Evolutionary conservation across 345 rosid species (phyloP).

Genomic region (Camelina laxa): DNA sequence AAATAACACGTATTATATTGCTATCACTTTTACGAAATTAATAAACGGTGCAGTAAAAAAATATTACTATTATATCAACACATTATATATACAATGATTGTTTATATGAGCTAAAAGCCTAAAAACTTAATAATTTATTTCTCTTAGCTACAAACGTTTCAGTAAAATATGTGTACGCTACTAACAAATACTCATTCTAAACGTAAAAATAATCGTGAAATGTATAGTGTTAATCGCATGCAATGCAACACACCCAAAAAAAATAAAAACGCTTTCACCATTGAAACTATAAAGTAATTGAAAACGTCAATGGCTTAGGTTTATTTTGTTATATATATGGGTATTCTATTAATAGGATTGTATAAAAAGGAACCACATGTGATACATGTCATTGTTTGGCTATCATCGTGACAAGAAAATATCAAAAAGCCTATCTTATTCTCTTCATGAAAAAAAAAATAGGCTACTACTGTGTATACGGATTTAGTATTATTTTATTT

Average conservation of each 20-base stretch:
- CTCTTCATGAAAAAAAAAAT: background rate
- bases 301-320: slow-evolving; percentile 33
- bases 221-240: background rate
- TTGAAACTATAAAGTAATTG: background rate
- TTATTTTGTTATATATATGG: background rate
- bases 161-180: no score
- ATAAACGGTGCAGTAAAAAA: no score
- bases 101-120: no score
- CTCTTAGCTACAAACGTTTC: background rate
- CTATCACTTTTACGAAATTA: no score
- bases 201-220: no score
- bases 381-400: slow-evolving; percentile 43
- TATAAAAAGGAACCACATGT: slow-evolving; percentile 38
- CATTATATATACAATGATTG: no score
- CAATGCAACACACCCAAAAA: background rate
- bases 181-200: no score
- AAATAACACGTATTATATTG: no score
- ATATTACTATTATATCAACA: no score
- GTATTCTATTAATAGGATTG: slow-evolving; percentile 34
- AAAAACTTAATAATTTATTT: no score
- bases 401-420: slow-evolving; percentile 20
- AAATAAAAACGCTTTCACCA: slow-evolving; percentile 1
- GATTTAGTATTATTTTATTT: slow-evolving; percentile 17
- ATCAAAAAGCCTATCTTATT: slow-evolving; percentile 24
- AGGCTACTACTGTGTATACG: slow-evolving; percentile 14